Conservation (phyloP, 2,329 filamentous ascomycete genomes). For the Zopfia rhizophila region DNA sequence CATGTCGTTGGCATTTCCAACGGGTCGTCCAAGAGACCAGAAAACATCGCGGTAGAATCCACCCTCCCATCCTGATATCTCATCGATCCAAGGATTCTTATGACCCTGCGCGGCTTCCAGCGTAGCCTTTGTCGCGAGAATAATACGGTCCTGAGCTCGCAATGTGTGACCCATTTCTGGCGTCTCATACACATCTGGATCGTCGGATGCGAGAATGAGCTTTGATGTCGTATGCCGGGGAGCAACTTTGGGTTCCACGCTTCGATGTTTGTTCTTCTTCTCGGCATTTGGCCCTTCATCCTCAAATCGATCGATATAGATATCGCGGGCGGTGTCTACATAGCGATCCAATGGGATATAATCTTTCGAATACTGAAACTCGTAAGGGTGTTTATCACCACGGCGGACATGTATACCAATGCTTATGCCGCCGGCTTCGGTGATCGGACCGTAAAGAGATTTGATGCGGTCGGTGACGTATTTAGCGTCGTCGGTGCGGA, state of each 20-base stretch:
- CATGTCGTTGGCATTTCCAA: slow-evolving; percentile 23
- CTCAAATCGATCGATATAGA: slow-evolving; percentile 61
- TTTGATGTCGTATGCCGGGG: slow-evolving; percentile 46
- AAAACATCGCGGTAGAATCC: slow-evolving; percentile 87
- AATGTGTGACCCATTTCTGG: slow-evolving; percentile 67
- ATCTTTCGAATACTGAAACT: slow-evolving; percentile 78
- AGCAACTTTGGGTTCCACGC: slow-evolving; percentile 28
- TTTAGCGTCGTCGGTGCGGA: slow-evolving; percentile 70
- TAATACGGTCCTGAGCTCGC: slow-evolving; percentile 79
- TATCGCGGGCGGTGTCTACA: slow-evolving; percentile 65
- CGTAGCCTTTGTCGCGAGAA: slow-evolving; percentile 73
- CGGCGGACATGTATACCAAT: slow-evolving; percentile 83
- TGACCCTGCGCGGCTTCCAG: slow-evolving; percentile 52
- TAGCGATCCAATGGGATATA: slow-evolving; percentile 82
- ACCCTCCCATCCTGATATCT: slow-evolving; percentile 86
- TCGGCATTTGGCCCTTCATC: slow-evolving; percentile 40
- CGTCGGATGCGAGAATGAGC: slow-evolving; percentile 80
- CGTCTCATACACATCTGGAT: slow-evolving; percentile 77
- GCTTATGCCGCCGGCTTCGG: slow-evolving; percentile 61
- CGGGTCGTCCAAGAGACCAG: slow-evolving; percentile 72
- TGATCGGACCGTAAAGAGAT: slow-evolving; percentile 63
- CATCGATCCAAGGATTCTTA: slow-evolving; percentile 71
- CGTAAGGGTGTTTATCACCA: slow-evolving; percentile 80
- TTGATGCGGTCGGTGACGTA: slow-evolving; percentile 71
- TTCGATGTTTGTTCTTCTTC: slow-evolving; percentile 55